Evolutionary conservation across 2,329 filamentous ascomycete genomes (phyloP).

Genomic region (Colletotrichum falcatum): DNA sequence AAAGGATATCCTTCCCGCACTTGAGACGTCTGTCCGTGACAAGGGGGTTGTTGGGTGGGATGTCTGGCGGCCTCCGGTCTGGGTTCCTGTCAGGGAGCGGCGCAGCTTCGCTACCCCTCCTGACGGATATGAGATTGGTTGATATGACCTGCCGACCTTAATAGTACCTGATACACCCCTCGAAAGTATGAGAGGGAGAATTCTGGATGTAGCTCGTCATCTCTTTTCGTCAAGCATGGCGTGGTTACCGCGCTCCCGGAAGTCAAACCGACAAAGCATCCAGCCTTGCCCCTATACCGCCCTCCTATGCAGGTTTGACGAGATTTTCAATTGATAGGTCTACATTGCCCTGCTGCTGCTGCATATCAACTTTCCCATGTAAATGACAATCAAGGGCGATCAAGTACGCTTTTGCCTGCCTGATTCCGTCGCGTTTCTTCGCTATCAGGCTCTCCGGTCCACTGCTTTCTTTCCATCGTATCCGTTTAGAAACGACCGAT

Average conservation of each 20-base stretch:
- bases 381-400: not conserved
- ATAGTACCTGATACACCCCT: not conserved
- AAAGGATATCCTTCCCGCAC: not conserved
- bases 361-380: not conserved
- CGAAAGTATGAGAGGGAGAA: no score
- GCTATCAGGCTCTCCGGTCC: not conserved
- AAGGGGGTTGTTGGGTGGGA: not conserved
- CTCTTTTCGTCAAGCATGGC: not conserved
- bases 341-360: not conserved
- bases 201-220: fast-evolving
- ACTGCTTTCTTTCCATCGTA: not conserved
- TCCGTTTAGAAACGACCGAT: not conserved
- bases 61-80: not conserved
- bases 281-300: no score
- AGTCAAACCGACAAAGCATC: no score
- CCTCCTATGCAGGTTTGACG: no score
- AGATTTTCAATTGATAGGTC: no score
- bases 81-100: not conserved
- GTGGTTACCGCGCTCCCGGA: not conserved
- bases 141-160: not conserved
- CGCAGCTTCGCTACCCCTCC: not conserved
- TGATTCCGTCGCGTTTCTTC: not conserved
- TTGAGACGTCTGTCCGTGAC: not conserved
- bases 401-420: not conserved
- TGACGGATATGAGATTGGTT: no score